Evolutionary conservation across 2,329 filamentous ascomycete species (phyloP).

Genomic region (Arthrobotrys sphaeroides): DNA sequence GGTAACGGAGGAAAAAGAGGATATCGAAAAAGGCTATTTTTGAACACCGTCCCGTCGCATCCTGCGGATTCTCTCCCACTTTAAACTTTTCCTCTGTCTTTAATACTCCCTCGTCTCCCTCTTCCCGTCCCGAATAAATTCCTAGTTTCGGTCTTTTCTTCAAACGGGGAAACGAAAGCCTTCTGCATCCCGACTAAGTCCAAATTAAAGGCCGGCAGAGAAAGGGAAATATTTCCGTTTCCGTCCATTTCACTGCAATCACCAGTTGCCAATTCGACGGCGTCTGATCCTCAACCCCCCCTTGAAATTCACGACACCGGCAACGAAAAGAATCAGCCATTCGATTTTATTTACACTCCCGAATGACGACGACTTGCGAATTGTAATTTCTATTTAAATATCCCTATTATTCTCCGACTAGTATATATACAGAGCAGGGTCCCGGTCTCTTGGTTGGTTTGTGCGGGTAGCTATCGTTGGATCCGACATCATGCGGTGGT

Average conservation of each 20-base stretch:
- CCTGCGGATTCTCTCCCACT: background rate
- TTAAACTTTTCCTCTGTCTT: background rate
- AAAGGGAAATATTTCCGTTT: conserved; percentile 10
- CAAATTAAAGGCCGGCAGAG: background rate
- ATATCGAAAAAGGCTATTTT: conserved; percentile 15
- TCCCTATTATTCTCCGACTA: background rate
- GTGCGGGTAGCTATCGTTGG: conserved; percentile 15
- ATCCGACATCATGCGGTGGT: conserved; percentile 40
- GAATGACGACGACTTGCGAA: conserved; percentile 11
- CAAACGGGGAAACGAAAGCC: background rate
- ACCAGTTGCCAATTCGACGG: background rate
- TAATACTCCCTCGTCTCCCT: too few species aligned
- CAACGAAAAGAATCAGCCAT: background rate
- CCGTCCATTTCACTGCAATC: background rate
- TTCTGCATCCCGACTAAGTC: background rate
- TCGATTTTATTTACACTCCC: background rate
- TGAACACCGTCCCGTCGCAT: background rate
- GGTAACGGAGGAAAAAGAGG: too few species aligned
- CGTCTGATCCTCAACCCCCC: background rate
- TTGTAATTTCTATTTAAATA: conserved; percentile 4
- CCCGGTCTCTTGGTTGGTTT: conserved; percentile 12
- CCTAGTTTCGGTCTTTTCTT: background rate
- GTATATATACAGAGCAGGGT: background rate
- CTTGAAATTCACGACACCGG: background rate
- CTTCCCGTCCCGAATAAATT: background rate